A percentile compares a stretch with the other conserved stretches of the same genome.
phyloP scores from a whole-genome alignment of 139 green algal genomes.

The Picocystis salinarum region DNA sequence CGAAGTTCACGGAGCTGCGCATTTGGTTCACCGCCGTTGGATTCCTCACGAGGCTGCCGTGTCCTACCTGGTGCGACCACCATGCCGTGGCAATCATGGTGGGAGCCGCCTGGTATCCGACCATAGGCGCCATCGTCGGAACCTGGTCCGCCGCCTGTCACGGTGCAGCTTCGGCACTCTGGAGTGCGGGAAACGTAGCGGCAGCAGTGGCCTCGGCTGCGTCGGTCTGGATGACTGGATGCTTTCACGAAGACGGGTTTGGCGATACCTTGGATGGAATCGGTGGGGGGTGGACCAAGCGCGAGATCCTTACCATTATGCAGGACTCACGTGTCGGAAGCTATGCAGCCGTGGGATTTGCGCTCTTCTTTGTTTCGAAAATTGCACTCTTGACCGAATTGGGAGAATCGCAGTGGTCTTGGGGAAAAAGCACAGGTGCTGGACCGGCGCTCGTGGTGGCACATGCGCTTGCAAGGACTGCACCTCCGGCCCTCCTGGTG shows the following conservation, averaged over 20 bases:
- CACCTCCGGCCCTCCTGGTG: background rate
- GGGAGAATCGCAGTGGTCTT: background rate
- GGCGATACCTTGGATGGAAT: constrained; percentile 27
- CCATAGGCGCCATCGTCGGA: constrained; percentile 22
- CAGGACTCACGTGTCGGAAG: constrained; percentile 29
- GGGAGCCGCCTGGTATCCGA: constrained; percentile 21
- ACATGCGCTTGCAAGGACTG: background rate
- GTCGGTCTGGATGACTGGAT: constrained; percentile 24
- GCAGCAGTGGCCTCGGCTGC: constrained; percentile 13
- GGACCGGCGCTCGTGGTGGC: background rate
- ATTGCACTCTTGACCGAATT: background rate
- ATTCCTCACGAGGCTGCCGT: constrained; percentile 31
- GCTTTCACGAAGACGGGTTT: constrained; percentile 35
- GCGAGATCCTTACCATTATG: constrained; percentile 41
- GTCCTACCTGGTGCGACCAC: constrained; percentile 22
- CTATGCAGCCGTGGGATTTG: constrained; percentile 25
- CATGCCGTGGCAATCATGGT: constrained; percentile 32
- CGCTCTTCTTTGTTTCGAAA: constrained; percentile 14
- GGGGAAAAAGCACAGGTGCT: background rate
- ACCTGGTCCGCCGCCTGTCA: constrained; percentile 20
- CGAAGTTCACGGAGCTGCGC: constrained; percentile 13
- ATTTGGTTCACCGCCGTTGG: constrained; percentile 32
- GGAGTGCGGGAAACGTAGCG: constrained; percentile 3
- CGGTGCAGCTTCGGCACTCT: constrained; percentile 14
- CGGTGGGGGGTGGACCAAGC: constrained; percentile 24